Conservation (phyloP, 2,329 filamentous ascomycete species). For the Fusarium chuoi region DNA sequence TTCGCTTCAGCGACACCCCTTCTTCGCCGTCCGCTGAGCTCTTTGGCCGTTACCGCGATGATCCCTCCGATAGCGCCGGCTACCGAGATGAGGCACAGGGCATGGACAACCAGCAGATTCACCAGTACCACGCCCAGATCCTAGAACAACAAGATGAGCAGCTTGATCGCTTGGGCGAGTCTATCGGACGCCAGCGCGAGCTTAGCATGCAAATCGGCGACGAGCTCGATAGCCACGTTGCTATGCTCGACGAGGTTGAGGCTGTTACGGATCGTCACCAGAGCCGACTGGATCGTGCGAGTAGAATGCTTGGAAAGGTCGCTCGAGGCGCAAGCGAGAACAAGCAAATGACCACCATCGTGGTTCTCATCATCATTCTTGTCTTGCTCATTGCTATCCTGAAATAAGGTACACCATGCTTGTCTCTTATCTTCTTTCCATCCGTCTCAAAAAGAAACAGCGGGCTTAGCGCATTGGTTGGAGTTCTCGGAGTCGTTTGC, state of each 20-base stretch:
- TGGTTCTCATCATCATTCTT: conserved; percentile 83
- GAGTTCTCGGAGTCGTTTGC: conserved; percentile 32
- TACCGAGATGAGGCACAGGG: conserved; percentile 68
- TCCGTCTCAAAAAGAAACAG: conserved; percentile 10
- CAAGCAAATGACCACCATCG: conserved; percentile 85
- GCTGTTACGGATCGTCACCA: conserved; percentile 83
- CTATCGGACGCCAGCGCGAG: conserved; percentile 89
- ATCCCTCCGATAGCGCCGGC: conserved; percentile 66
- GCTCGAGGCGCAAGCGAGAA: conserved; percentile 82
- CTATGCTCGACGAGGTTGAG: conserved; percentile 91
- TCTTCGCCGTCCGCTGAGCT: conserved; percentile 54
- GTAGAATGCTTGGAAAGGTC: conserved; percentile 76
- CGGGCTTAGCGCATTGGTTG: conserved; percentile 34
- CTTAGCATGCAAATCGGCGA: conserved; percentile 96
- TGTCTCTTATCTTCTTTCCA: background rate
- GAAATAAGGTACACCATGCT: conserved; percentile 71
- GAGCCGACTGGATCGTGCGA: conserved; percentile 78
- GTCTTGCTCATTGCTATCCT: conserved; percentile 84
- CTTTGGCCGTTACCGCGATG: conserved; percentile 74
- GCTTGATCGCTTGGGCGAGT: conserved; percentile 86
- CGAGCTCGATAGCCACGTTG: conserved; percentile 90
- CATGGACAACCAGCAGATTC: conserved; percentile 85
- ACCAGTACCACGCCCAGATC: conserved; percentile 83
- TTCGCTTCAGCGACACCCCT: conserved; percentile 82
- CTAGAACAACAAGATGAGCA: conserved; percentile 92